Conservation (phyloP, 1,284 basidiomycete genomes). For the Caloboletus inedulis region DNA sequence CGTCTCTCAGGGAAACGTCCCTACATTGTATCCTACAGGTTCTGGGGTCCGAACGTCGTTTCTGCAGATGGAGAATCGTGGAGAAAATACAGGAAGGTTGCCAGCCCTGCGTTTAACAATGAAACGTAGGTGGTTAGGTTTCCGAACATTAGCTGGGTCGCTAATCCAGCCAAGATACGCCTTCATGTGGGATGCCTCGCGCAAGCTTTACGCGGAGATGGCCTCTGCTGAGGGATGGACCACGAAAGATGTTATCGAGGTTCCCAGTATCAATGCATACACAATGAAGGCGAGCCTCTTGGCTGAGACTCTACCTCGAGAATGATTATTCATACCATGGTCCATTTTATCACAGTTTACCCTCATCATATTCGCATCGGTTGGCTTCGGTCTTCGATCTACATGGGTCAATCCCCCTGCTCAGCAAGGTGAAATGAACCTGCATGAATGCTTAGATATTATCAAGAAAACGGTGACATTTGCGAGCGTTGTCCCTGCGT, state of each 20-base stretch:
- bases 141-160: not conserved
- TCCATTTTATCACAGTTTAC: conserved; percentile 37
- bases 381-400: conserved; percentile 50
- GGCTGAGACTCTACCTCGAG: not conserved
- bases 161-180: conserved; percentile 35
- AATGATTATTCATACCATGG: not conserved
- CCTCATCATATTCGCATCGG: conserved; percentile 47
- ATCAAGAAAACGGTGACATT: conserved; percentile 34
- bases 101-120: conserved; percentile 49
- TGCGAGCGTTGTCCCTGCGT: conserved; percentile 37
- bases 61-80: conserved; percentile 43
- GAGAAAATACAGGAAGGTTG: conserved; percentile 48
- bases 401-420: conserved; percentile 39
- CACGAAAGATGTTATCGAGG: conserved; percentile 34
- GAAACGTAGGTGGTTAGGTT: conserved; percentile 36
- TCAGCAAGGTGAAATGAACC: conserved; percentile 39
- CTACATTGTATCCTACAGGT: conserved; percentile 23
- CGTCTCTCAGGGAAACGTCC: not conserved
- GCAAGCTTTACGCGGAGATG: conserved; percentile 46
- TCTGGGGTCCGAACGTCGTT: conserved; percentile 48
- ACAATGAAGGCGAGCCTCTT: conserved; percentile 42
- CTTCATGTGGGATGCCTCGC: conserved; percentile 44
- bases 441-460: conserved; percentile 44
- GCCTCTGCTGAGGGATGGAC: conserved; percentile 42
- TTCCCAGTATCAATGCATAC: conserved; percentile 39